Base-by-base conservation (phyloP, 352 stramenopile genomes). In the Pythium biforme region DNA sequence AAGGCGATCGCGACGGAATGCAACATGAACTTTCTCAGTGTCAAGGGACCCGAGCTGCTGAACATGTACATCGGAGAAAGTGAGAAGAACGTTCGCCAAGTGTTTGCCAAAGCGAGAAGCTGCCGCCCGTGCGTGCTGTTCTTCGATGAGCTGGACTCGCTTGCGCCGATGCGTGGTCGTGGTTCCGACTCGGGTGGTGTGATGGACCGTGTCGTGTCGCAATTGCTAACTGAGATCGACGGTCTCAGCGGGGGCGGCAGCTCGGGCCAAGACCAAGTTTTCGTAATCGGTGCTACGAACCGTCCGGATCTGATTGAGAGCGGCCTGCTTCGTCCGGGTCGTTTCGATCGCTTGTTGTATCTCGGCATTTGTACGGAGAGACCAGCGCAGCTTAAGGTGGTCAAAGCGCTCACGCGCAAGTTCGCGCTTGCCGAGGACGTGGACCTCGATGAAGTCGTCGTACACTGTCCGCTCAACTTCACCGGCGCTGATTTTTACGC, bases 21-120 rank as follows among this genome's bases (percentile, higher is more conserved):
- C 72, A 92, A 95, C 20, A 78, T 98, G 47, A 97, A 97, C 48
- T 99, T 99, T 59, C 66, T 99, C 39, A 98, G 90, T 54, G 92
- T 99, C 45, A 99, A 99, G 66, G 96, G 87, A 0, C 94, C 94
- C 1, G 95, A 98, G 71, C 72, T 99, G 41, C 83, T 99, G 39
- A 97, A 98, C 73, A 98, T 97, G 73, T 99, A 99, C 74, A 97
- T 99, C 48, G 97, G 97, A 31, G 97, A 99, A 76, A 98, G 88
- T 45, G 97, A 99, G 75, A 95, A 95, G 37, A 98, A 98, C 64
- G 88, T 99, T 25, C 86, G 96, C 10, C 85, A 94, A 54, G 83
- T 98, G 2, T 99, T 99, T 77, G 81, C 81, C 19, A 96, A 75
- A 66, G 86, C 87, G 23, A 73, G 87, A 20, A 91, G 83, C 62